Conservation (phyloP, 169 alveolate genomes). For the Amoebophrya sp. region DNA sequence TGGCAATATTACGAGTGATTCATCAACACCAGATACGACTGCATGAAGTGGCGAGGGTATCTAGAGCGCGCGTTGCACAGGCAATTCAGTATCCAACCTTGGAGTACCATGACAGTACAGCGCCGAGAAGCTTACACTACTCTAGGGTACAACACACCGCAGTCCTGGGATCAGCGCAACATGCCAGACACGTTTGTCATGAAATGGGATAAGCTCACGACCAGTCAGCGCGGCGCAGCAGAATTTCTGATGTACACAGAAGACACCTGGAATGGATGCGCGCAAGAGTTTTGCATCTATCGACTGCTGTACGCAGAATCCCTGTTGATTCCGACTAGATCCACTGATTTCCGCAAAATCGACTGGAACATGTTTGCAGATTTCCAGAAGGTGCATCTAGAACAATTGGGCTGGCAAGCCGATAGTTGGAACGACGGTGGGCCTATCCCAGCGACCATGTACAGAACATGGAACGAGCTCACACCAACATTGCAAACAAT, state of each 20-base stretch:
- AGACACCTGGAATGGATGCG: slow-evolving; percentile 4
- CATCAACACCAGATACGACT: neutral
- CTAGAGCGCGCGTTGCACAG: neutral
- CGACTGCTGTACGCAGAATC: neutral
- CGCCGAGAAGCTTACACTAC: neutral
- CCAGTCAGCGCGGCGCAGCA: neutral
- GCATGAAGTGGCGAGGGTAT: neutral
- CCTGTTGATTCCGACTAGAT: neutral
- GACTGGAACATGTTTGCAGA: neutral
- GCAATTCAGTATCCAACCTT: neutral
- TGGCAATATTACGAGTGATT: too few relatives aligned
- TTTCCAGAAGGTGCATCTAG: slow-evolving; percentile 11
- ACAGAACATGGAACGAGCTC: neutral
- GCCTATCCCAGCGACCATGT: neutral
- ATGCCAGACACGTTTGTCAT: neutral
- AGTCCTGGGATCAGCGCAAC: neutral
- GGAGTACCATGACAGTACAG: neutral
- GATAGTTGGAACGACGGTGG: slow-evolving; percentile 4
- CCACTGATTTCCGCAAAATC: neutral
- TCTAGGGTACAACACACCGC: neutral
- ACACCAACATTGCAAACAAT: neutral
- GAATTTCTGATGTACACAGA: neutral
- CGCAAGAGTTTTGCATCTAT: neutral
- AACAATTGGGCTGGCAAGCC: neutral
- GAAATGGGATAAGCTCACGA: neutral